Percentiles rank a stretch among this genome's conserved stretches.
Evolutionary conservation across 495 filamentous ascomycete species (phyloP).

Genomic region (Aspergillus coremiiformis): DNA sequence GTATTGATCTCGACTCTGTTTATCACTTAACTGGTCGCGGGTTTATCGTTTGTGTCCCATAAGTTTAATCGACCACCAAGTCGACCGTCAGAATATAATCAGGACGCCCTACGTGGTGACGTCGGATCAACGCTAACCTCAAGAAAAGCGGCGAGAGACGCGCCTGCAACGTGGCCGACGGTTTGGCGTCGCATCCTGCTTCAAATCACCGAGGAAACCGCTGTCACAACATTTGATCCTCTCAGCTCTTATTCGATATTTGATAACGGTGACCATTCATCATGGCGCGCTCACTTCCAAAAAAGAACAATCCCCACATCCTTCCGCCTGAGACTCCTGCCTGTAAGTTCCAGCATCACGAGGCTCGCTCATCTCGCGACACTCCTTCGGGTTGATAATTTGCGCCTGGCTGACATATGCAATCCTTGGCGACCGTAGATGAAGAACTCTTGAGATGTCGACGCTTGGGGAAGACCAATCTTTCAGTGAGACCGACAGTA

Average conservation of each 20-base stretch:
- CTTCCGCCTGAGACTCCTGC: constrained; percentile 59
- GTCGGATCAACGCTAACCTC: constrained; percentile 11
- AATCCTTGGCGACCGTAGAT: constrained; percentile 42
- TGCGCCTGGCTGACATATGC: constrained; percentile 24
- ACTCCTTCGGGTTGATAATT: constrained; percentile 3
- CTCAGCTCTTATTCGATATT: constrained; percentile 3
- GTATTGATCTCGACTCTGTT: constrained; percentile 6
- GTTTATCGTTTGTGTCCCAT: constrained; percentile 2
- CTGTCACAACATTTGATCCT: background rate
- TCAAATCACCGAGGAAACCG: constrained; percentile 4
- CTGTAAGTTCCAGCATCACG: constrained; percentile 39
- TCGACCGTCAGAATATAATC: constrained; percentile 2
- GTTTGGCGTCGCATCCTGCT: constrained; percentile 26
- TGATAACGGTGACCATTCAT: constrained; percentile 9
- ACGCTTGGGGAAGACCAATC: constrained; percentile 83
- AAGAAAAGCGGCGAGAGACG: constrained; percentile 22
- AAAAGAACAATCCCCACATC: constrained; percentile 69
- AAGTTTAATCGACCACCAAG: background rate
- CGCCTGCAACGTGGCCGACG: constrained; percentile 46
- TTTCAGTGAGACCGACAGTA: constrained; percentile 68
- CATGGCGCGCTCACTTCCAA: constrained; percentile 66
- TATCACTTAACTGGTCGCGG: constrained; percentile 11
- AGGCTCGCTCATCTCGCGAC: constrained; percentile 18
- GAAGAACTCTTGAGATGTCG: constrained; percentile 75
- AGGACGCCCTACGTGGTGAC: constrained; percentile 18